A percentile compares a stretch with the other conserved stretches of the same genome.
Evolutionary conservation across 2,329 filamentous ascomycete genomes (phyloP).

Genomic region (Colletotrichum falcatum): DNA sequence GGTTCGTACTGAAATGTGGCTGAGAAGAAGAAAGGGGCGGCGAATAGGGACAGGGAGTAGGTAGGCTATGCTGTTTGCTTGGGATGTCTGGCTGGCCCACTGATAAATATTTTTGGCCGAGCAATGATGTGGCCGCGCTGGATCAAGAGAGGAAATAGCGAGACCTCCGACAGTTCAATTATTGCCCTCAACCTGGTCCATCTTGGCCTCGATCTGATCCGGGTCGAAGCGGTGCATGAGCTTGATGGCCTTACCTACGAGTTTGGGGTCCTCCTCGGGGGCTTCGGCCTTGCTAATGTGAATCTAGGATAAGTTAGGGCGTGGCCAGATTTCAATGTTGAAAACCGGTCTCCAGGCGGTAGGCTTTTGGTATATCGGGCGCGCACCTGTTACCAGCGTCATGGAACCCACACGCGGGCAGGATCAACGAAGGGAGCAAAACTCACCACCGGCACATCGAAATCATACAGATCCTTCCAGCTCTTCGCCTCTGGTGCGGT

Average conservation of each 20-base stretch:
- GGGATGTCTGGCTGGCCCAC: neutral
- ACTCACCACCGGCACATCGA: conserved; percentile 83
- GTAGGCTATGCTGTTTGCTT: conserved; percentile 14
- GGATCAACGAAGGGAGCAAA: neutral
- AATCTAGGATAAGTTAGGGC: conserved; percentile 55
- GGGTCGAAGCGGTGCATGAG: conserved; percentile 82
- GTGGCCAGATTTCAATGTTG: neutral
- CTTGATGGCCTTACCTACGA: conserved; percentile 72
- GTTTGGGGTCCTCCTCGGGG: conserved; percentile 64
- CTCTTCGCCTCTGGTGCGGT: conserved; percentile 70
- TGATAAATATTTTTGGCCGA: conserved; percentile 10
- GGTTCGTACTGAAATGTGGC: conserved; percentile 55
- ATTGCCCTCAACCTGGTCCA: conserved; percentile 68
- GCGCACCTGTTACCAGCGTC: neutral
- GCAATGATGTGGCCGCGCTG: conserved; percentile 10
- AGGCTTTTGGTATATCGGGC: conserved; percentile 18
- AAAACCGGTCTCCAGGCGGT: neutral
- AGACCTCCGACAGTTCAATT: conserved; percentile 19
- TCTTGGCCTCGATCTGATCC: conserved; percentile 74
- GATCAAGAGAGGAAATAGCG: neutral
- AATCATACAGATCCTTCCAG: conserved; percentile 82
- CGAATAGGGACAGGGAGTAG: neutral
- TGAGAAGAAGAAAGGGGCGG: neutral
- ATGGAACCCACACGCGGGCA: neutral
- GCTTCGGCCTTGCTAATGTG: conserved; percentile 70